Conservation (phyloP, 2,329 filamentous ascomycete genomes). For the Torrubiellomyces zombiae region DNA sequence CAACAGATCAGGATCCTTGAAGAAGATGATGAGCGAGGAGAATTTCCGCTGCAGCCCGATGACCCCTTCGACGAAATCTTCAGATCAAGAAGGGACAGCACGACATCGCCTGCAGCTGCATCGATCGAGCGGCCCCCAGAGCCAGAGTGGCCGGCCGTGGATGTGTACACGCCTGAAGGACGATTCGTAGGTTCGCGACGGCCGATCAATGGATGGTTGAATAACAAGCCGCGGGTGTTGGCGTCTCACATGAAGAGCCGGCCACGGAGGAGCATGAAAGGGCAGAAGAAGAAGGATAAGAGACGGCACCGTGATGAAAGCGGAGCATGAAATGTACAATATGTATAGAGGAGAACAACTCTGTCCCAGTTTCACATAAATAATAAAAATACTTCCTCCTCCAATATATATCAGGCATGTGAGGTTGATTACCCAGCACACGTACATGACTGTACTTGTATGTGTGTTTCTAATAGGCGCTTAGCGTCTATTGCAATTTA, state of each 20-base stretch:
- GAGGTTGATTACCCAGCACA: too few relatives aligned
- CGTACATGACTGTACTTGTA: too few relatives aligned
- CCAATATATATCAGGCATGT: too few relatives aligned
- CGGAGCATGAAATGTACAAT: too few relatives aligned
- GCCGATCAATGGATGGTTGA: slow-evolving; percentile 56
- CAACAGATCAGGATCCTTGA: too few relatives aligned
- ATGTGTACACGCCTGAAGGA: slow-evolving; percentile 77
- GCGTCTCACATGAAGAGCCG: slow-evolving; percentile 32
- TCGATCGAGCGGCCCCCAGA: slow-evolving; percentile 8
- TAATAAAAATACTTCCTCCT: too few relatives aligned
- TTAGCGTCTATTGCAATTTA: too few relatives aligned
- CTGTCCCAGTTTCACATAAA: too few relatives aligned
- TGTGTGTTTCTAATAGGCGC: too few relatives aligned
- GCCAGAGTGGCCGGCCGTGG: slow-evolving; percentile 50
- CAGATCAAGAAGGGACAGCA: slow-evolving; percentile 9
- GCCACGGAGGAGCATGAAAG: slow-evolving; percentile 56
- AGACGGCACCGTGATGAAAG: too few relatives aligned
- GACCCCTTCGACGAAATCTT: slow-evolving; percentile 13
- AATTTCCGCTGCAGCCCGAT: not conserved
- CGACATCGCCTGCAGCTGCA: not conserved
- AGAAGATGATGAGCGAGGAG: slow-evolving; percentile 4
- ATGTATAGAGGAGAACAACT: too few relatives aligned
- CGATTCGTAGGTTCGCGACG: slow-evolving; percentile 50
- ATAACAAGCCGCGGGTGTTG: slow-evolving; percentile 38
- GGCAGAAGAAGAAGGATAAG: slow-evolving; percentile 27